Evolutionary conservation across 1,139 yeast genomes (phyloP).

Genomic region (Pichia sp.): DNA sequence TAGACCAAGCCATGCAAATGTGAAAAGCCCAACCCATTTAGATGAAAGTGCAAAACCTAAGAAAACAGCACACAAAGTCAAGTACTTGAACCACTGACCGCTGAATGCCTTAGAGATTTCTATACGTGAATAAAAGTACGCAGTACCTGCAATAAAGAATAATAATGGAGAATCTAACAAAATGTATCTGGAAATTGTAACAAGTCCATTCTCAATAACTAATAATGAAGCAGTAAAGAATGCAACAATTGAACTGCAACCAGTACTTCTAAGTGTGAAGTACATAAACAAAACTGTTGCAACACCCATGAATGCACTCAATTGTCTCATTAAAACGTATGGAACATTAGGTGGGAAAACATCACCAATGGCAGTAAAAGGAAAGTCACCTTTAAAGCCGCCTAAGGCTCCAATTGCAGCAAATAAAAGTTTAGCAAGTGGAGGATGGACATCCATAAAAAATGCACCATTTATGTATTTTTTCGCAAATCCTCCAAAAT

Average conservation of each 20-base stretch:
- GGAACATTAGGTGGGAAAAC: slow-evolving; percentile 55
- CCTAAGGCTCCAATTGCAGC: slow-evolving; percentile 69
- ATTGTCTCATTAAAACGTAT: slow-evolving; percentile 73
- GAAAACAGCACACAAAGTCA: slow-evolving; percentile 69
- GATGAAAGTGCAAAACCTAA: slow-evolving; percentile 84
- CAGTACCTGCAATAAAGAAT: slow-evolving; percentile 84
- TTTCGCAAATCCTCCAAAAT: slow-evolving; percentile 72
- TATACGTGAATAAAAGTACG: slow-evolving; percentile 72
- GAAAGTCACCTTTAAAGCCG: slow-evolving; percentile 73
- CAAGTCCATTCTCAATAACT: slow-evolving; percentile 75
- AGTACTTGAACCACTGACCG: slow-evolving; percentile 58
- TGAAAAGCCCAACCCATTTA: slow-evolving; percentile 96
- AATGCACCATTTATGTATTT: slow-evolving; percentile 64
- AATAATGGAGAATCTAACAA: slow-evolving; percentile 85
- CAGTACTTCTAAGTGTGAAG: slow-evolving; percentile 77
- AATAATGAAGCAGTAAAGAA: slow-evolving; percentile 59
- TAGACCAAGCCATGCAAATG: slow-evolving; percentile 85
- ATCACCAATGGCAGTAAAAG: slow-evolving; percentile 66
- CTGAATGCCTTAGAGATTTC: slow-evolving; percentile 74
- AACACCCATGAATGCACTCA: slow-evolving; percentile 79
- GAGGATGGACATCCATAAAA: slow-evolving; percentile 95
- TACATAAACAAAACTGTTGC: slow-evolving; percentile 71
- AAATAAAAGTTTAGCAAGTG: slow-evolving; percentile 80
- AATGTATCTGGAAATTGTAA: slow-evolving; percentile 85
- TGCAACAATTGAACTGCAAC: slow-evolving; percentile 75